These are phyloP conservation scores for Alternaria tenuissima DNA, from an alignment of 2,329 filamentous ascomycete genomes.

Conservation along the genomic window DNA sequence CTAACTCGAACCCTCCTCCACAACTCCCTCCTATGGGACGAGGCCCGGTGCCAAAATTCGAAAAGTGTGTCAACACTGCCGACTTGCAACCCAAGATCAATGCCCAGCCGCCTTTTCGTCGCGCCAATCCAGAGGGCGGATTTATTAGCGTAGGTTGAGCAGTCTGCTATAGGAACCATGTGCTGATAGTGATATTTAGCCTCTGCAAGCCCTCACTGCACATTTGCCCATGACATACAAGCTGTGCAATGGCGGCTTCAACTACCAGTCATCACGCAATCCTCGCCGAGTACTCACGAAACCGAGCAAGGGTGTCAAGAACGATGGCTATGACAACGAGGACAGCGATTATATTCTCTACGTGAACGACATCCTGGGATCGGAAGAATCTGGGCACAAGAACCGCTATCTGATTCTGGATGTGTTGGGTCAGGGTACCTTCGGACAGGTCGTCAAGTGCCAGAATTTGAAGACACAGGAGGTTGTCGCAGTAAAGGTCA, in stretches of 20 bases:
- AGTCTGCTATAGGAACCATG: neutral
- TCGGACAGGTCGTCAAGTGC: constrained; percentile 98
- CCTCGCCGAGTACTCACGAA: constrained; percentile 95
- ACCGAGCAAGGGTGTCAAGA: constrained; percentile 97
- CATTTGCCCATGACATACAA: constrained; percentile 95
- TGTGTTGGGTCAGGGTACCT: constrained; percentile 95
- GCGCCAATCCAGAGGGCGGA: constrained; percentile 94
- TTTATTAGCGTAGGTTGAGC: constrained; percentile 85
- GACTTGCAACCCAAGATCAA: constrained; percentile 87
- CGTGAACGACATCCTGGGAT: constrained; percentile 97
- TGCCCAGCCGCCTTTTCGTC: constrained; percentile 84
- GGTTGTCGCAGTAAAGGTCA: constrained; percentile 97
- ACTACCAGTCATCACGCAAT: constrained; percentile 98
- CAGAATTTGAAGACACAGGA: constrained; percentile 98
- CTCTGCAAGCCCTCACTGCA: constrained; percentile 91
- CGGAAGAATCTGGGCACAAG: constrained; percentile 98
- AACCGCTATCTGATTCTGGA: constrained; percentile 97
- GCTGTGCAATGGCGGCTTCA: constrained; percentile 97
- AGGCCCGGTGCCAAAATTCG: constrained; percentile 86
- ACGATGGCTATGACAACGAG: constrained; percentile 98
- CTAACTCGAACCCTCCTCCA: constrained; percentile 58
- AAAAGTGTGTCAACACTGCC: constrained; percentile 73
- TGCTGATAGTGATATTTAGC: constrained; percentile 62
- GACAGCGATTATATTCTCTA: constrained; percentile 99
- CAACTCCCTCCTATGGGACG: constrained; percentile 57